Evolutionary conservation across 148 eudicot species (phyloP).

Genomic region (Vaccinium myrtillus): DNA sequence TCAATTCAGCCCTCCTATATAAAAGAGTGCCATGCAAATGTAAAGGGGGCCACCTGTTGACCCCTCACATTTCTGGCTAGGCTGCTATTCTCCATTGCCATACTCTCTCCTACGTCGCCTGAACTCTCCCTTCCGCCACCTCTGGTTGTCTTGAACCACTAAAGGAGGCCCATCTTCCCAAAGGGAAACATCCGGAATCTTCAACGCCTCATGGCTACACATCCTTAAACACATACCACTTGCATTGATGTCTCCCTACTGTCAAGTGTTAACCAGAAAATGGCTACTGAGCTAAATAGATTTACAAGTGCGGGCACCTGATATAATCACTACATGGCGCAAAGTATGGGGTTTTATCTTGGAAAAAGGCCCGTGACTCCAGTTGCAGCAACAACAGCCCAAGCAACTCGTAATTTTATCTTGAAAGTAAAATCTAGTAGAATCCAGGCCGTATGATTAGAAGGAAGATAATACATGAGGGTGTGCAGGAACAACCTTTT

Average conservation of each 20-base stretch:
- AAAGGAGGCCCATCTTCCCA: neutral
- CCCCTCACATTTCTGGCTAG: neutral
- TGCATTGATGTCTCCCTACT: neutral
- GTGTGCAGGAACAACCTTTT: neutral
- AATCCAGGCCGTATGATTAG: neutral
- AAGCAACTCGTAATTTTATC: neutral
- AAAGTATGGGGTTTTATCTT: neutral
- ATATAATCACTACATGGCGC: neutral
- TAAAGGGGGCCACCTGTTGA: neutral
- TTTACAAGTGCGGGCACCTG: neutral
- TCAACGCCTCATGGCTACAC: neutral
- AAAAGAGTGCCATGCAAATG: neutral
- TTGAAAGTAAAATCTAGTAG: neutral
- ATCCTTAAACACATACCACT: neutral
- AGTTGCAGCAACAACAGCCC: neutral
- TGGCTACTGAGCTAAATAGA: neutral
- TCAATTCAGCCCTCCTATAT: neutral
- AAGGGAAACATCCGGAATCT: neutral
- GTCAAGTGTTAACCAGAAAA: neutral
- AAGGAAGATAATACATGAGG: slow-evolving; percentile 3
- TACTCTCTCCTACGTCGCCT: neutral
- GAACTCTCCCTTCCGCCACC: neutral
- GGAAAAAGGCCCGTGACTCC: neutral
- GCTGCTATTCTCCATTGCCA: neutral
- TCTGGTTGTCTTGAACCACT: neutral